phyloP scores from a whole-genome alignment of 225 moss, liverwort and hornwort species.

The Takakia lepidozioides region DNA sequence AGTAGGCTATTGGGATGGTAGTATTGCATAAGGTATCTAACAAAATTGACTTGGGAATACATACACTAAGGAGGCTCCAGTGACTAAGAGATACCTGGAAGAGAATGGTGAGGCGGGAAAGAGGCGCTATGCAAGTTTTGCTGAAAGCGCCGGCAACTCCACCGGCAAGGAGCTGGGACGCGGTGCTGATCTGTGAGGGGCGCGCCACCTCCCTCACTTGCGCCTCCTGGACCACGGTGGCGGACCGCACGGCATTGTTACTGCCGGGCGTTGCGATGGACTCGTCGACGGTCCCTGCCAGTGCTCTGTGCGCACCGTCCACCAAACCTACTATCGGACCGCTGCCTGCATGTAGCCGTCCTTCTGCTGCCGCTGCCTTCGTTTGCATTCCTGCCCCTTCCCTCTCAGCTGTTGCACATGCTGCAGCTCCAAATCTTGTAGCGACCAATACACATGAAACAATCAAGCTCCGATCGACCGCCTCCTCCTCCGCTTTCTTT shows the following conservation, averaged over 20 bases:
- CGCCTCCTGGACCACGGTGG: slow-evolving; percentile 54
- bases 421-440: no score
- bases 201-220: slow-evolving; percentile 55
- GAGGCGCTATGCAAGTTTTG: slow-evolving; percentile 97
- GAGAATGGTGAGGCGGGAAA: slow-evolving; percentile 92
- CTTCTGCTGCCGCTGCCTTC: slow-evolving; percentile 1
- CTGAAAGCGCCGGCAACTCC: slow-evolving; percentile 94
- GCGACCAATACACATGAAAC: no score
- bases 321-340: slow-evolving; percentile 57
- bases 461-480: no score
- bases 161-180: slow-evolving; percentile 80
- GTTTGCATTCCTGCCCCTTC: slow-evolving; percentile 53
- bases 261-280: slow-evolving; percentile 13
- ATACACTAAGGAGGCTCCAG: no score
- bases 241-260: slow-evolving; percentile 26
- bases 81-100: no score
- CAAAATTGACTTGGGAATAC: no score
- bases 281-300: slow-evolving; percentile 57
- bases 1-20: no score
- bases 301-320: slow-evolving; percentile 62
- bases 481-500: no score
- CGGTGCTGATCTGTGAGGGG: slow-evolving; percentile 79
- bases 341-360: slow-evolving; percentile 42
- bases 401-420: slow-evolving; percentile 39
- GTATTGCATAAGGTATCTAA: no score